Evolutionary conservation across 176 grass and related monocot species (phyloP).

Genomic region (Miscanthus lutarioriparius): DNA sequence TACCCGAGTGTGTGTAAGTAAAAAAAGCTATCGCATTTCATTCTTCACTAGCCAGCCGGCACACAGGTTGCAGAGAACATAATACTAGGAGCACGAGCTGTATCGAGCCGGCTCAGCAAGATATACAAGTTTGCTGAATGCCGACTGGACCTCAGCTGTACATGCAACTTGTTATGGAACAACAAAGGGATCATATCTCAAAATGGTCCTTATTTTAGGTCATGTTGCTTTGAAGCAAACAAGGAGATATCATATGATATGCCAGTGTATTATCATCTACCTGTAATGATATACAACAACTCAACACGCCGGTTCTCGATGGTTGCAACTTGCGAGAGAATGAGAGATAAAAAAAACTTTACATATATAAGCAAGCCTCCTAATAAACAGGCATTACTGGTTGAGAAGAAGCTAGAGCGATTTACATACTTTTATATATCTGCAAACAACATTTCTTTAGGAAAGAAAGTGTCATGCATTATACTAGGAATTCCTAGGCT

Average conservation of each 20-base stretch:
- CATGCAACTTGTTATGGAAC: constrained; percentile 22
- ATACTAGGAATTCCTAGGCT: no score
- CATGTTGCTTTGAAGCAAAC: constrained; percentile 36
- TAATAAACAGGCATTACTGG: not conserved
- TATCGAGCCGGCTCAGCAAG: not conserved
- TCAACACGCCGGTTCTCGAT: not conserved
- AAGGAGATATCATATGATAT: constrained; percentile 32
- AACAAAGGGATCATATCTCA: constrained; percentile 3
- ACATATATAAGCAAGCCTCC: not conserved
- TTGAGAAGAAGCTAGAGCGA: not conserved
- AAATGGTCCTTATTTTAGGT: not conserved
- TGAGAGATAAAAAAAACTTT: not conserved
- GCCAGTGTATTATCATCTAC: constrained; percentile 1
- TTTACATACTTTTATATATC: not conserved
- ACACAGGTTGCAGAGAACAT: no score
- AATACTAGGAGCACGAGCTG: not conserved
- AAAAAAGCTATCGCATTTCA: no score
- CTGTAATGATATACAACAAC: constrained; percentile 11
- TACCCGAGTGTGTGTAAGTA: no score
- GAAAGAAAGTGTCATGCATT: not conserved
- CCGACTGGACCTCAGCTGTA: constrained; percentile 35
- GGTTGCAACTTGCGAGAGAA: constrained; percentile 11
- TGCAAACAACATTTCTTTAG: not conserved
- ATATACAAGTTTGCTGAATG: constrained; percentile 24
- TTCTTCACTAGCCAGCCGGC: no score